Conservation (phyloP, 257 asterid species). For the Lantana camara region DNA sequence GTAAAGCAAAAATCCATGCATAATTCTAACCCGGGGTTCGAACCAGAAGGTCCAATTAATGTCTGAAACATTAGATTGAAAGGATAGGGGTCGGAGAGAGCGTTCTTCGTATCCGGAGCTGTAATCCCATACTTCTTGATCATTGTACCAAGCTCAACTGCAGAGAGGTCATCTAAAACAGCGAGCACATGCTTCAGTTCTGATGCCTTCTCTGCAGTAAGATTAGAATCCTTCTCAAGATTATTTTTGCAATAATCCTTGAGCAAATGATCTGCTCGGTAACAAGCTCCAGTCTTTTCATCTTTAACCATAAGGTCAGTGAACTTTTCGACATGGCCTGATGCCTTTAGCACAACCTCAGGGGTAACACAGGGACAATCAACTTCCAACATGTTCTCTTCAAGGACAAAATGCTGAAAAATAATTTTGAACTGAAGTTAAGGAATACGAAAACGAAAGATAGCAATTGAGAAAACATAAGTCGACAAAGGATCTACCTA, state of each 20-base stretch:
- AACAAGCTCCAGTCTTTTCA: constrained; percentile 64
- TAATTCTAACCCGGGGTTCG: constrained; percentile 73
- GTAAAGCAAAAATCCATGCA: constrained; percentile 6
- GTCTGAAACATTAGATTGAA: constrained; percentile 80
- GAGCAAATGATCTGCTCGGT: constrained; percentile 73
- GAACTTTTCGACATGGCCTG: constrained; percentile 83
- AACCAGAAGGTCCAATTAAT: constrained; percentile 74
- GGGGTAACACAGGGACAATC: constrained; percentile 86
- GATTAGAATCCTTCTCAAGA: constrained; percentile 67
- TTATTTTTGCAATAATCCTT: constrained; percentile 76
- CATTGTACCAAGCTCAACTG: constrained; percentile 69
- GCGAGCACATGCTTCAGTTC: constrained; percentile 72
- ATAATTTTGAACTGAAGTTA: constrained; percentile 8
- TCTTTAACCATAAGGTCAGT: constrained; percentile 88
- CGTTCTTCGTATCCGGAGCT: constrained; percentile 71
- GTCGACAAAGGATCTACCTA: too few relatives aligned
- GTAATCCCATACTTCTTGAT: constrained; percentile 68
- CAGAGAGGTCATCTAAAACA: constrained; percentile 64
- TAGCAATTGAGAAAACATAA: not conserved
- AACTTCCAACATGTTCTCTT: constrained; percentile 75
- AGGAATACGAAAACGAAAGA: not conserved
- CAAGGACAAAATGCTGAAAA: constrained; percentile 72
- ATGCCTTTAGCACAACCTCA: constrained; percentile 69
- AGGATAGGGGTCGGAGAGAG: constrained; percentile 77
- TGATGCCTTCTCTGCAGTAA: constrained; percentile 45